phyloP scores from a whole-genome alignment of 371 early-diverging fungal species.

The Conidiobolus incongruus region DNA sequence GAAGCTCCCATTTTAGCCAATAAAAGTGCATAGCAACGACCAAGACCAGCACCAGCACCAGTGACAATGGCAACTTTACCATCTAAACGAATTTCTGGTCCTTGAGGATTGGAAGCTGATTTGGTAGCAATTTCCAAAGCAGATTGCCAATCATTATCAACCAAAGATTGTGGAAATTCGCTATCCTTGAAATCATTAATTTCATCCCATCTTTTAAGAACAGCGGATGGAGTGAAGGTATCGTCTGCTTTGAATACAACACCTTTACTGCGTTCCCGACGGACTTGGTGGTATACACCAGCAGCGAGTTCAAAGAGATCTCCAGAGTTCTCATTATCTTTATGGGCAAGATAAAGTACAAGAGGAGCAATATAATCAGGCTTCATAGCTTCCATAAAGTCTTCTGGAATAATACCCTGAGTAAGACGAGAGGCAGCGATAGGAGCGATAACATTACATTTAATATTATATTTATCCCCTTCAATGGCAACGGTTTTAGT shows the following conservation, averaged over 20 bases:
- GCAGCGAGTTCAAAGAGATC: slow-evolving; percentile 85
- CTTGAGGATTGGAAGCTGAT: slow-evolving; percentile 27
- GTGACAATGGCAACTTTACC: slow-evolving; percentile 74
- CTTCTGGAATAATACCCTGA: slow-evolving; percentile 89
- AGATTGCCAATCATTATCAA: slow-evolving; percentile 68
- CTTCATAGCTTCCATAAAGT: slow-evolving; percentile 74
- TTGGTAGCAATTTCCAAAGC: slow-evolving; percentile 53
- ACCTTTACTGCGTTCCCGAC: slow-evolving; percentile 84
- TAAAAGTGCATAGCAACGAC: slow-evolving; percentile 64
- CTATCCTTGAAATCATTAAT: slow-evolving; percentile 59
- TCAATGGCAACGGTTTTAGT: slow-evolving; percentile 79
- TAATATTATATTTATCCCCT: slow-evolving; percentile 82
- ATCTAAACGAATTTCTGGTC: slow-evolving; percentile 45
- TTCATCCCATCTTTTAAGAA: slow-evolving; percentile 41
- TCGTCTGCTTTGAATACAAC: slow-evolving; percentile 80
- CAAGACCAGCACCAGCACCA: slow-evolving; percentile 84
- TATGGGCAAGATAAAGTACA: slow-evolving; percentile 82
- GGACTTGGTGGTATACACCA: slow-evolving; percentile 78
- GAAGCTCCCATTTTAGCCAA: slow-evolving; percentile 64
- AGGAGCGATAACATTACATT: slow-evolving; percentile 87
- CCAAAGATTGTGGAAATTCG: slow-evolving; percentile 46
- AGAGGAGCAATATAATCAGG: slow-evolving; percentile 94
- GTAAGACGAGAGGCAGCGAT: slow-evolving; percentile 95
- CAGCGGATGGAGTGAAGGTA: slow-evolving; percentile 63
- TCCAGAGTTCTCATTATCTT: slow-evolving; percentile 64